Evolutionary conservation across 2,329 filamentous ascomycete genomes (phyloP).

Genomic region (Chaetomium globosum): DNA sequence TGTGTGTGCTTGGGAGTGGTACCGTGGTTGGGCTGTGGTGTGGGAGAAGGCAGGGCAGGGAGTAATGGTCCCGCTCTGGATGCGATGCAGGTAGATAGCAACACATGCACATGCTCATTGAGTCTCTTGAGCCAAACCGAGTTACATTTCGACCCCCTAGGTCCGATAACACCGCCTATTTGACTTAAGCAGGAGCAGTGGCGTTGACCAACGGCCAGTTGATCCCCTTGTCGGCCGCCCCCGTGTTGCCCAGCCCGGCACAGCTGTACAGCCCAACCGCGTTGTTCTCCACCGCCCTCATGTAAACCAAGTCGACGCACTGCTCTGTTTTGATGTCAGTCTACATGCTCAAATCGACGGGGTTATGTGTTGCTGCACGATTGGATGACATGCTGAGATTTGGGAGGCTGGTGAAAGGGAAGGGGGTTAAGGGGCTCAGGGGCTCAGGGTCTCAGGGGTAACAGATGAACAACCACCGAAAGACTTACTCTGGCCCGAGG

Average conservation of each 20-base stretch:
- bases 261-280: conserved; percentile 47
- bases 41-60: too few species aligned
- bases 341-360: too few species aligned
- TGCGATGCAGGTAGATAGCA: not conserved
- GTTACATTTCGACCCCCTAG: too few species aligned
- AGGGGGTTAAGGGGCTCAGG: not conserved
- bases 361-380: too few species aligned
- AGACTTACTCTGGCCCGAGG: conserved; percentile 41
- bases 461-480: not conserved
- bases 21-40: too few species aligned
- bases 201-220: conserved; percentile 46
- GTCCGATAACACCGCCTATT: not conserved
- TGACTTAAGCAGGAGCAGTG: conserved; percentile 22
- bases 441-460: not conserved
- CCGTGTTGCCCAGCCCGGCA: conserved; percentile 45
- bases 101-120: not conserved
- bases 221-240: conserved; percentile 47
- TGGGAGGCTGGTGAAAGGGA: too few species aligned
- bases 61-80: not conserved
- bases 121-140: not conserved
- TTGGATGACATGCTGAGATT: not conserved
- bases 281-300: conserved; percentile 48
- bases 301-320: conserved; percentile 48
- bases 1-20: too few species aligned
- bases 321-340: conserved; percentile 38